Percentiles rank a stretch among this genome's conserved stretches.
These are phyloP conservation scores for Crithidia expoeki DNA, from an alignment of 208 protist genomes.

Conservation along the genomic window DNA sequence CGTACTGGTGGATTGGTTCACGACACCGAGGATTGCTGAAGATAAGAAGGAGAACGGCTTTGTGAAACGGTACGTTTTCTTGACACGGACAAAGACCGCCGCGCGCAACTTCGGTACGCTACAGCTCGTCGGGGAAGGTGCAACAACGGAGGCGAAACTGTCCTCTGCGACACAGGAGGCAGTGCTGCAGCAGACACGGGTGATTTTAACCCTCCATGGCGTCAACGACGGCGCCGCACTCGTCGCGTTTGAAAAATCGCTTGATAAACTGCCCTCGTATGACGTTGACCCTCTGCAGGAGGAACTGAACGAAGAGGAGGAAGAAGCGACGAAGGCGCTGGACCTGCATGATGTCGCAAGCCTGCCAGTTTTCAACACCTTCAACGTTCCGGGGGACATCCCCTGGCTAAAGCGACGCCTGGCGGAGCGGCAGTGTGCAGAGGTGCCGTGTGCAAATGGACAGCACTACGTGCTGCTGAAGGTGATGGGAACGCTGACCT, in stretches of 20 bases:
- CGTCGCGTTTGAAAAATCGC: conserved; percentile 9
- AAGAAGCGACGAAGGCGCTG: conserved; percentile 11
- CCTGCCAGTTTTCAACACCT: conserved; percentile 39
- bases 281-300: conserved; percentile 4
- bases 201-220: conserved; percentile 25
- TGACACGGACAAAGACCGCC: conserved; percentile 26
- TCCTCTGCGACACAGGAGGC: not conserved
- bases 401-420: conserved; percentile 41
- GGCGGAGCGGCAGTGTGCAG: conserved; percentile 32
- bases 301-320: conserved; percentile 6
- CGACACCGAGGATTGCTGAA: conserved; percentile 7
- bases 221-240: conserved; percentile 12
- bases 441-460: conserved; percentile 37
- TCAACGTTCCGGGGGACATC: conserved; percentile 41
- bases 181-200: conserved; percentile 21
- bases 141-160: not conserved
- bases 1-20: conserved; percentile 21
- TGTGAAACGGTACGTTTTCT: conserved; percentile 31
- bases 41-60: conserved; percentile 13
- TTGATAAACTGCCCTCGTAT: conserved; percentile 36
- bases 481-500: conserved; percentile 20
- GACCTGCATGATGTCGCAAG: conserved; percentile 15
- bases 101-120: conserved; percentile 49
- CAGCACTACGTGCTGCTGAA: conserved; percentile 36
- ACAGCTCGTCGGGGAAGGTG: conserved; percentile 18